Conservation (phyloP, 176 grass and related monocot species). For the Rhipidocladum racemiflorum region DNA sequence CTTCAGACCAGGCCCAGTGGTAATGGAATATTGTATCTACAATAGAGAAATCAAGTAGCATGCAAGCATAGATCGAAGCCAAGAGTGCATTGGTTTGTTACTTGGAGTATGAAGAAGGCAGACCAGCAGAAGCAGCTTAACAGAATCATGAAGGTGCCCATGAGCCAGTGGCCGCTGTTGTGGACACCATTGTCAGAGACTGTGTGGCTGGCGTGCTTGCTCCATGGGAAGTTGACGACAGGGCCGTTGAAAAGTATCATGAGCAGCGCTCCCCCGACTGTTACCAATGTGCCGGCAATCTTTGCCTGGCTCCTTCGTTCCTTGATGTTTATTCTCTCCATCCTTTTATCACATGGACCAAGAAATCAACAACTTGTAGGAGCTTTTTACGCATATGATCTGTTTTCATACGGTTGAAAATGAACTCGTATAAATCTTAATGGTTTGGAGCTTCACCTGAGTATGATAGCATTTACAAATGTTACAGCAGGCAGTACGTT, state of each 20-base stretch:
- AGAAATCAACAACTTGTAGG: neutral
- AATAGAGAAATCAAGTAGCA: too few species aligned
- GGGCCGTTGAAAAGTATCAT: slow-evolving; percentile 84
- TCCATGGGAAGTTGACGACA: slow-evolving; percentile 61
- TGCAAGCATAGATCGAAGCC: too few species aligned
- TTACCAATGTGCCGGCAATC: slow-evolving; percentile 67
- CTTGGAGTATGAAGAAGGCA: slow-evolving; percentile 81
- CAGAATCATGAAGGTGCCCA: slow-evolving; percentile 70
- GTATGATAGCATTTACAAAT: slow-evolving; percentile 70
- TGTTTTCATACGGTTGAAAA: neutral
- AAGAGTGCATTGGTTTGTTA: slow-evolving; percentile 9
- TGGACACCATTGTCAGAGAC: slow-evolving; percentile 7
- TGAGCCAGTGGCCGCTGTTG: slow-evolving; percentile 57
- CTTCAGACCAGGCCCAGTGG: too few species aligned
- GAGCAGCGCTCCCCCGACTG: slow-evolving; percentile 61
- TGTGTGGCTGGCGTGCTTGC: slow-evolving; percentile 17
- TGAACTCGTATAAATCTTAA: neutral
- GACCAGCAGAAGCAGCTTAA: slow-evolving; percentile 91
- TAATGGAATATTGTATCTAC: too few species aligned
- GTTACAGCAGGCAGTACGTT: slow-evolving; percentile 79
- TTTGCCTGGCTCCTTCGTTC: slow-evolving; percentile 63
- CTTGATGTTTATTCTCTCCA: slow-evolving; percentile 73
- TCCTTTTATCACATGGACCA: slow-evolving; percentile 33
- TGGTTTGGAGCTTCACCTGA: slow-evolving; percentile 46
- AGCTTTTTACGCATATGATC: neutral